Evolutionary conservation across 768 basidiomycete species (phyloP), one percentile per base, ranked within the genome.

Genomic region (Hericium erinaceus): DNA sequence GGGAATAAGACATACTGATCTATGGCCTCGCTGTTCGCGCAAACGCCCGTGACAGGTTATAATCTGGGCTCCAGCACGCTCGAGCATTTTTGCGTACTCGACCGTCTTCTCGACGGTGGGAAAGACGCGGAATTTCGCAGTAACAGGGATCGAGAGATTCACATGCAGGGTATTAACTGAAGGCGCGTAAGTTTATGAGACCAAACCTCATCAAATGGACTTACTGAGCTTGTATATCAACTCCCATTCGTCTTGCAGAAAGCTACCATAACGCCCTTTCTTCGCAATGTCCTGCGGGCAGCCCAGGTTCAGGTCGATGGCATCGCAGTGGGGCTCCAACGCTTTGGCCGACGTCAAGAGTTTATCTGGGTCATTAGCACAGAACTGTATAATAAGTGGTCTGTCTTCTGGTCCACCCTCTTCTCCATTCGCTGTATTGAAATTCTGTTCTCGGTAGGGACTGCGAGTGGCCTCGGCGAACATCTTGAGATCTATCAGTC

Each of bases 201-300:
- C 9, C 8, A 3, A 33, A 28, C 9, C 20, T 33, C 11, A 56
- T 18, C 48, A 39, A 26, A 16, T 46, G 49, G 4, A 76, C 81
- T 60, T 60, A 87, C 94, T 89, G 51, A 98, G 77, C 20, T 77
- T 74, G 63, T 85, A 85, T 28, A 98, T 87, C 56, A 95, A 68
- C 15, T 91, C 85, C 95, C 95, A 98, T 48, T 98, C 92, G 58
- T 98, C 94, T 75, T 94, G 92, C 56, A 98, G 67, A 74, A 90
- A 98, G 0, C 87, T 80, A 0, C 97, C 95, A 61, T 98, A 99
- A 44, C 79, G 78, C 0, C 97, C 95, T 24, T 82, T 77, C 60
- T 81, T 81, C 0, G 95, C 97, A 57, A 99, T 98, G 49, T 95
- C 93, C 66, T 99, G 95, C 0, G 95, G 95, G 68, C 97, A 92